phyloP scores from a whole-genome alignment of 2,329 filamentous ascomycete genomes.

The Alternaria triticimaculans region DNA sequence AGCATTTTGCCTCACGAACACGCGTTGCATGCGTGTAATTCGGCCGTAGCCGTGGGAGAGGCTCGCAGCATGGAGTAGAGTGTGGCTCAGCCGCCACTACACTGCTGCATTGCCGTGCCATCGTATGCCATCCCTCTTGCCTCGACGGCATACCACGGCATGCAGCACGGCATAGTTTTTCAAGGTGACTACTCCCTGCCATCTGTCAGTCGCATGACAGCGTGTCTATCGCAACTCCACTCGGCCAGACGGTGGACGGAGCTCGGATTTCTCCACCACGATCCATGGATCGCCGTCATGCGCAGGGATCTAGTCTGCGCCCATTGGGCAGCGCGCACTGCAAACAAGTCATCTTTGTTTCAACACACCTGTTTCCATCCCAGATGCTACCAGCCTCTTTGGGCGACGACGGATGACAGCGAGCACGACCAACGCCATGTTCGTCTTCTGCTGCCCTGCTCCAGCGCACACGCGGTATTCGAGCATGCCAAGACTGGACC shows the following conservation, averaged over 20 bases:
- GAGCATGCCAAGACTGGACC: background rate
- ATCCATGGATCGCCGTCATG: conserved; percentile 30
- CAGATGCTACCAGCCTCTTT: conserved; percentile 24
- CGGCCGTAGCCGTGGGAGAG: conserved; percentile 18
- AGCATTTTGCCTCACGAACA: conserved; percentile 28
- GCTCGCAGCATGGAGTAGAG: background rate
- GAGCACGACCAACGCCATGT: background rate
- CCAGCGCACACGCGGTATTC: background rate
- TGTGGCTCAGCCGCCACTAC: conserved; percentile 19
- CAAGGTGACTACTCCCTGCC: conserved; percentile 4
- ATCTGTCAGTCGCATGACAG: conserved; percentile 18
- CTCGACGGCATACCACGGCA: background rate
- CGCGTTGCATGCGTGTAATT: conserved; percentile 26
- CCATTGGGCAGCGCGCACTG: conserved; percentile 20
- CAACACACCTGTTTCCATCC: conserved; percentile 30
- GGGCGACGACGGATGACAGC: conserved; percentile 25
- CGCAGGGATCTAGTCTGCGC: conserved; percentile 16
- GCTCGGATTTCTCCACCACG: conserved; percentile 14
- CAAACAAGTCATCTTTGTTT: conserved; percentile 36
- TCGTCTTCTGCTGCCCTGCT: background rate
- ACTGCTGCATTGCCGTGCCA: conserved; percentile 10
- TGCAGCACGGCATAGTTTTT: background rate
- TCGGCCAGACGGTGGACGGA: conserved; percentile 21
- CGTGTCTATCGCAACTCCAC: conserved; percentile 15
- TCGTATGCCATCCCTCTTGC: background rate